Evolutionary conservation across 2,329 filamentous ascomycete species (phyloP), one percentile per base, ranked within the genome.

Genomic region (Paecilomyces dactylethromorphus): DNA sequence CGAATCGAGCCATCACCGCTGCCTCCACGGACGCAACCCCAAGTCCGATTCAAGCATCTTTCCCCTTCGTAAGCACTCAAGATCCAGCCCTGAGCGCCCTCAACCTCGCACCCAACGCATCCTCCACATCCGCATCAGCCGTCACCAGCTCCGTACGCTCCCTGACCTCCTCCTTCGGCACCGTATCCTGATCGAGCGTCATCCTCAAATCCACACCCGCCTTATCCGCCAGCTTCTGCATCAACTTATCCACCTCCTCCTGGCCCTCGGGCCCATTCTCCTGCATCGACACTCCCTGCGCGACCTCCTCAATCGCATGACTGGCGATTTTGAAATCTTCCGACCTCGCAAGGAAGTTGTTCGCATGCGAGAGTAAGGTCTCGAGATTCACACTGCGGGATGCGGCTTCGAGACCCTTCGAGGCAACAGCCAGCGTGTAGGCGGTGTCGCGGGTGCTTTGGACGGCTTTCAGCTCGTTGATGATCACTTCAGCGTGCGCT

Each of bases 401-500:
- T 2, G 78, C 78, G 0, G 73, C 72, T 55, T 80, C 77, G 57
- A 80, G 69, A 0, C 77, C 78, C 12, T 74, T 72, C 31, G 75
- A 76, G 0, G 78, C 78, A 33, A 79, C 65, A 2, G 75, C 76
- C 24, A 80, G 72, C 0, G 76, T 77, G 3, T 74, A 70, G 2
- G 77, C 78, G 10, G 77, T 78, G 53, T 78, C 77, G 10, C 78
- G 75, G 50, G 78, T 80, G 57, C 73, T 76, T 54, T 79, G 77
- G 1, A 77, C 78, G 15, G 78, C 78, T 61, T 79, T 78, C 3
- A 80, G 73, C 57, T 79, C 76, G 57, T 78, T 78, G 63, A 78
- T 78, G n/a, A 80, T 79, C 0, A 79, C 78, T 58, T 80, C 78
- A 51, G 78, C 77, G 18, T 77, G 75, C 13, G 77, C 77, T 7